A percentile compares a stretch with the other conserved stretches of the same genome.
Evolutionary conservation across 2,329 filamentous ascomycete genomes (phyloP).

Genomic region (Cladophialophora immunda): DNA sequence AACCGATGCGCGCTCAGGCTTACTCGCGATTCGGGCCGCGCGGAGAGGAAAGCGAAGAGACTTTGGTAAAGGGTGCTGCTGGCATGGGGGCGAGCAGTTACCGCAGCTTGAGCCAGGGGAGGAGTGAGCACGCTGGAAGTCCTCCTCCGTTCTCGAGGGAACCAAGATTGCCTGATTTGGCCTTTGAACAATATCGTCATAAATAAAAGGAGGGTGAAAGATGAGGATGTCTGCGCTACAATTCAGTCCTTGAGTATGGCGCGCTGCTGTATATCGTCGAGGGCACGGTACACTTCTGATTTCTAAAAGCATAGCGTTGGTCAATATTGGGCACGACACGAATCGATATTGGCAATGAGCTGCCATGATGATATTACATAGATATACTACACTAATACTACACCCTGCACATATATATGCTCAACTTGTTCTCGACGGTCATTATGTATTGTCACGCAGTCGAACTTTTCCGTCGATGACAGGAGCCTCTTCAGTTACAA

Average conservation of each 20-base stretch:
- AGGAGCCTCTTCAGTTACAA: background rate
- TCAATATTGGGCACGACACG: slow-evolving; percentile 5
- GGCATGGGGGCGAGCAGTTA: slow-evolving; percentile 34
- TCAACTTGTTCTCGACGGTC: background rate
- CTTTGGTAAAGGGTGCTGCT: slow-evolving; percentile 31
- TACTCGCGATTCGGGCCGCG: slow-evolving; percentile 25
- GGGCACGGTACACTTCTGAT: background rate
- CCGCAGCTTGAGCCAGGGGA: slow-evolving; percentile 34
- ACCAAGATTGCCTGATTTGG: slow-evolving; percentile 36
- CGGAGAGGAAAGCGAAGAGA: slow-evolving; percentile 33
- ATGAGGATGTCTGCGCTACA: background rate
- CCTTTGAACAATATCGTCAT: slow-evolving; percentile 35
- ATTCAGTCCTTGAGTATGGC: background rate
- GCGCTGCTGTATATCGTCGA: background rate
- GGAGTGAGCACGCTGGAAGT: slow-evolving; percentile 26
- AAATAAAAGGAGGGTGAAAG: slow-evolving; percentile 21
- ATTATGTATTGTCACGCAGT: background rate
- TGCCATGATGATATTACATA: slow-evolving; percentile 6
- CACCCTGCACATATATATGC: background rate
- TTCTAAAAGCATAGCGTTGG: slow-evolving; percentile 13
- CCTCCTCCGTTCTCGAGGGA: slow-evolving; percentile 34
- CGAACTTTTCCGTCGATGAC: background rate
- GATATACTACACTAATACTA: slow-evolving; percentile 1
- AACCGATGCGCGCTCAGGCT: slow-evolving; percentile 37
- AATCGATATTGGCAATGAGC: background rate